Evolutionary conservation across 345 rosid genomes (phyloP).

Genomic region (Mercurialis annua): DNA sequence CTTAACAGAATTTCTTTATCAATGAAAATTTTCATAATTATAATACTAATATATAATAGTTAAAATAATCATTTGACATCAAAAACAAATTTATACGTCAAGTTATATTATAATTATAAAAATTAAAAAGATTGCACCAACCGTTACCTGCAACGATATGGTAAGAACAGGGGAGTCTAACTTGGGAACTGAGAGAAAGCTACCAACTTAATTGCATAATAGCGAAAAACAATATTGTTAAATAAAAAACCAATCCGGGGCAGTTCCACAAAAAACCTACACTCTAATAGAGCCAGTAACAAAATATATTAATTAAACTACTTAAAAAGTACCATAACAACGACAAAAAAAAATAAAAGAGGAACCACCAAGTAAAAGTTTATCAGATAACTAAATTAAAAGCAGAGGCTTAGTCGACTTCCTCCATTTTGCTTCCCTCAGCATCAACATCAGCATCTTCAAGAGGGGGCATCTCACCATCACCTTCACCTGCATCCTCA

Average conservation of each 20-base stretch:
- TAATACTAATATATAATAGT: no score
- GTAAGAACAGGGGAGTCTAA: no score
- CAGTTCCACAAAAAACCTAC: background rate
- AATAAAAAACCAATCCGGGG: background rate
- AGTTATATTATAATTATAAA: no score
- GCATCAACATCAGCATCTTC: conserved; percentile 70
- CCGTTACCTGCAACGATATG: no score
- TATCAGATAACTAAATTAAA: background rate
- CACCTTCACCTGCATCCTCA: conserved; percentile 63
- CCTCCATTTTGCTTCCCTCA: conserved; percentile 94
- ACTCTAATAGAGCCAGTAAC: background rate
- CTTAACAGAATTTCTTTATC: no score
- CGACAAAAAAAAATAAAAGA: background rate
- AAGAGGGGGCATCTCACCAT: conserved; percentile 70
- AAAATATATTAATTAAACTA: no score
- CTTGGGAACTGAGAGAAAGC: no score
- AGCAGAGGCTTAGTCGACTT: conserved; percentile 54
- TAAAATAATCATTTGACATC: no score
- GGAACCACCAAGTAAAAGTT: background rate
- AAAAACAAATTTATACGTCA: no score
- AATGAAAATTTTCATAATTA: no score
- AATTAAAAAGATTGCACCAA: no score
- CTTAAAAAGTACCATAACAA: background rate
- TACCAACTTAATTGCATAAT: background rate
- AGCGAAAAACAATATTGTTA: background rate